Conservation (phyloP, 75 land plant species). For the Cryptomeria japonica region DNA sequence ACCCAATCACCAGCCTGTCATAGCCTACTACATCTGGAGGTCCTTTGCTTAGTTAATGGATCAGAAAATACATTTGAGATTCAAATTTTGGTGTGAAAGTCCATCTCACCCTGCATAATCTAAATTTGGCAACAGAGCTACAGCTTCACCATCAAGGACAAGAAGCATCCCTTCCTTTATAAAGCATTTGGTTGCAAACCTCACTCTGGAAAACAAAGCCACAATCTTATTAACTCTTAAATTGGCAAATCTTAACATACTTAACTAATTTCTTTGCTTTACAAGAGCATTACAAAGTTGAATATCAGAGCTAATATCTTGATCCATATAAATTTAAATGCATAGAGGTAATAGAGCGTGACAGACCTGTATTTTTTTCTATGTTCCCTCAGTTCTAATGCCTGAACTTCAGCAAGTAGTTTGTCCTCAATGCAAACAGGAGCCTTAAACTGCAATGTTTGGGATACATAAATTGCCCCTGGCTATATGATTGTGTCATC, state of each 20-base stretch:
- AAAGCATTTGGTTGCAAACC: conserved; percentile 69
- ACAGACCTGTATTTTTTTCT: conserved; percentile 50
- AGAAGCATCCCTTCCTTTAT: conserved; percentile 38
- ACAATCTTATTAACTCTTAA: background rate
- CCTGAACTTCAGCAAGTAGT: conserved; percentile 59
- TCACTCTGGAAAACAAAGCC: conserved; percentile 40
- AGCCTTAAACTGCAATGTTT: conserved; percentile 63
- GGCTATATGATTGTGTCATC: conserved; percentile 32
- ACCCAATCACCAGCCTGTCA: background rate
- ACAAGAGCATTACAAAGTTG: too few species aligned
- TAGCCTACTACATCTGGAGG: background rate
- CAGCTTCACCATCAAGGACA: conserved; percentile 68
- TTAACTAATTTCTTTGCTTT: background rate
- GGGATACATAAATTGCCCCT: conserved; percentile 70
- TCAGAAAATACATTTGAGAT: background rate
- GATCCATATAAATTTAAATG: background rate
- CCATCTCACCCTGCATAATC: background rate
- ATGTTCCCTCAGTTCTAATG: conserved; percentile 35
- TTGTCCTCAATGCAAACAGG: conserved; percentile 67
- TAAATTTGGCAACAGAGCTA: conserved; percentile 55
- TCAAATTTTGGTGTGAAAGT: background rate
- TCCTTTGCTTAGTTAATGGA: background rate
- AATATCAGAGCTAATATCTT: background rate
- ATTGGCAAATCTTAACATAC: background rate
- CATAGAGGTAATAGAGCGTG: background rate